Evolutionary conservation across 2,329 filamentous ascomycete genomes (phyloP).

Genomic region (Beauveria scarabaeidicola): DNA sequence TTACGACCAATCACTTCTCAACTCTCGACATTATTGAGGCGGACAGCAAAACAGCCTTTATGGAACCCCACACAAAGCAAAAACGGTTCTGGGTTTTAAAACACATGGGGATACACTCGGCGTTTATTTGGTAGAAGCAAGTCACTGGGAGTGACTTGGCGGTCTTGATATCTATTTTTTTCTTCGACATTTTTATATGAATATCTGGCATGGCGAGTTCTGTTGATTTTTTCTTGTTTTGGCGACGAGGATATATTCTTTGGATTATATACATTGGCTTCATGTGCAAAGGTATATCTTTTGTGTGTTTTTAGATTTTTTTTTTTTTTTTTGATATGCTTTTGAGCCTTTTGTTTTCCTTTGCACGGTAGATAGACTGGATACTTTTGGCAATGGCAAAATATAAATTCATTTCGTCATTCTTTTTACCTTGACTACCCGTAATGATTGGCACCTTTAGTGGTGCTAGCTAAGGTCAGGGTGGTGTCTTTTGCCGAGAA

Average conservation of each 20-base stretch:
- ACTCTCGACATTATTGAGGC: neutral
- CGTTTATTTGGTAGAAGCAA: slow-evolving; percentile 7
- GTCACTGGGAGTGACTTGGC: neutral
- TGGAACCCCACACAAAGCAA: neutral
- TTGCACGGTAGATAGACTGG: neutral
- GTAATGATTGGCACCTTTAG: too few species aligned
- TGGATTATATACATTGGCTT: neutral
- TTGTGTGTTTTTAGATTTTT: neutral
- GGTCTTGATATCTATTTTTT: slow-evolving; percentile 9
- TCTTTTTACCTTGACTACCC: neutral
- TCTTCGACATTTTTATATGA: neutral
- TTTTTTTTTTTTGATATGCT: neutral
- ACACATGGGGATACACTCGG: slow-evolving; percentile 9
- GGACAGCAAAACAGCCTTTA: neutral
- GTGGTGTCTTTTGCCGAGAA: neutral
- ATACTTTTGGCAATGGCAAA: neutral
- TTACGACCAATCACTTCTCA: neutral
- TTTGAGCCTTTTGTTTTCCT: neutral
- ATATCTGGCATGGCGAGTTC: slow-evolving; percentile 9
- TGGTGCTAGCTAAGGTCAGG: neutral
- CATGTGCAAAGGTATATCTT: neutral
- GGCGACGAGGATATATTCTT: slow-evolving; percentile 1
- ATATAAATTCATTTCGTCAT: neutral
- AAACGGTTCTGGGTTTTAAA: neutral
- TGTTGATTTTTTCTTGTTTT: neutral